Evolutionary conservation across 2,329 filamentous ascomycete species (phyloP).

Genomic region (Microdochium nivale): DNA sequence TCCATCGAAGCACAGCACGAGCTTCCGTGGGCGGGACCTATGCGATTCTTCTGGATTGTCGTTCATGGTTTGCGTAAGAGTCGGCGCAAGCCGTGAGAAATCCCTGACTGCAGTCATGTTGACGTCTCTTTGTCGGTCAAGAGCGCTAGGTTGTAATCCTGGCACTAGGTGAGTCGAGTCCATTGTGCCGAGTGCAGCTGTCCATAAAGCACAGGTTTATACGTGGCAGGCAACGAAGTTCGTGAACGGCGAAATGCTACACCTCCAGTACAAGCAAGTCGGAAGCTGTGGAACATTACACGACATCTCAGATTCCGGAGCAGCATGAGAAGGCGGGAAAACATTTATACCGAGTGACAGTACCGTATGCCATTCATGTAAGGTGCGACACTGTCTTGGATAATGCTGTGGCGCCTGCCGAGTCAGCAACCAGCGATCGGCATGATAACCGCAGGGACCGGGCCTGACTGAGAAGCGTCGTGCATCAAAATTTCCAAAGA

Average conservation of each 20-base stretch:
- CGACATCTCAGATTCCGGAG: not conserved
- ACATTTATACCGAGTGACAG: no score
- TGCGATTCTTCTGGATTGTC: slow-evolving; percentile 7
- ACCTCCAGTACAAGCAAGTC: not conserved
- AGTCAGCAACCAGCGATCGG: not conserved
- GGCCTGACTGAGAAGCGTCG: no score
- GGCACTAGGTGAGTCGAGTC: not conserved
- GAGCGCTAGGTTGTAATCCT: not conserved
- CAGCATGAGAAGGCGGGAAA: not conserved
- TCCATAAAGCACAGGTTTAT: not conserved
- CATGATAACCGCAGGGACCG: no score
- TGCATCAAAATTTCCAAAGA: no score
- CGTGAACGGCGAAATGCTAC: not conserved
- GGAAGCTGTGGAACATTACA: not conserved
- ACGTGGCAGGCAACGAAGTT: not conserved
- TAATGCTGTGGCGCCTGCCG: not conserved
- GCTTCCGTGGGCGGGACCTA: slow-evolving; percentile 27
- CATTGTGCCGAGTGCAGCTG: not conserved
- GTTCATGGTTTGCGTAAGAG: slow-evolving; percentile 8
- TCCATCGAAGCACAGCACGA: slow-evolving; percentile 55
- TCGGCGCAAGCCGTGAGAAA: slow-evolving; percentile 1
- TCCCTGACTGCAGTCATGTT: not conserved
- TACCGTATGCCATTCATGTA: not conserved
- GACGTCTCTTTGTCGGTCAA: not conserved
- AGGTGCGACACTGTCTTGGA: not conserved